Evolutionary conservation across 1,139 yeast genomes (phyloP).

Genomic region (Geotrichum bryndzae): DNA sequence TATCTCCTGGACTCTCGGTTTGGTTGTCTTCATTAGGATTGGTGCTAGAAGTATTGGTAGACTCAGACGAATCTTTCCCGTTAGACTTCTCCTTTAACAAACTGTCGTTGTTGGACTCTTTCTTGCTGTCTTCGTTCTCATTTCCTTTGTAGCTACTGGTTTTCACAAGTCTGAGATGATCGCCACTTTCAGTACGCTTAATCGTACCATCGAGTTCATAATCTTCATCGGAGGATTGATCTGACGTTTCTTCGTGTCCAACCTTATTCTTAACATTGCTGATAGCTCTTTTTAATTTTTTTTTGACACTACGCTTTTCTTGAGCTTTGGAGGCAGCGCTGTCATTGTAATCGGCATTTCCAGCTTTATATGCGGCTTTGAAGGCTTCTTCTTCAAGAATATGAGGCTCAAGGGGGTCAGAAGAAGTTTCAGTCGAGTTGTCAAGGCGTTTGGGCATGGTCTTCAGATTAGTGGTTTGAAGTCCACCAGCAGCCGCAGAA

Average conservation of each 20-base stretch:
- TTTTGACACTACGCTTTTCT: background rate
- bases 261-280: background rate
- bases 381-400: slow-evolving; percentile 10
- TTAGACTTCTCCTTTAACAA: background rate
- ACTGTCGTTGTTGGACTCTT: background rate
- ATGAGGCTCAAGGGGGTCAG: slow-evolving; percentile 1
- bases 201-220: background rate
- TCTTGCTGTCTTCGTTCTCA: background rate
- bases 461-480: background rate
- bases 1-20: background rate
- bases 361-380: slow-evolving; percentile 11
- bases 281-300: background rate
- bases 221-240: background rate
- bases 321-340: background rate
- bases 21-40: background rate
- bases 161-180: background rate
- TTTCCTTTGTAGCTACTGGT: background rate
- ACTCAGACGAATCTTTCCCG: background rate
- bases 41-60: background rate
- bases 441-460: background rate
- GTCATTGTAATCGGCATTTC: slow-evolving; percentile 8
- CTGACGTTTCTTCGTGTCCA: background rate
- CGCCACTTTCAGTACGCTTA: background rate
- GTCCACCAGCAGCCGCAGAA: slow-evolving; percentile 7
- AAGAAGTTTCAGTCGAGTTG: background rate